Base-by-base conservation (phyloP, 768 basidiomycete species). In the Russula olivacea region DNA sequence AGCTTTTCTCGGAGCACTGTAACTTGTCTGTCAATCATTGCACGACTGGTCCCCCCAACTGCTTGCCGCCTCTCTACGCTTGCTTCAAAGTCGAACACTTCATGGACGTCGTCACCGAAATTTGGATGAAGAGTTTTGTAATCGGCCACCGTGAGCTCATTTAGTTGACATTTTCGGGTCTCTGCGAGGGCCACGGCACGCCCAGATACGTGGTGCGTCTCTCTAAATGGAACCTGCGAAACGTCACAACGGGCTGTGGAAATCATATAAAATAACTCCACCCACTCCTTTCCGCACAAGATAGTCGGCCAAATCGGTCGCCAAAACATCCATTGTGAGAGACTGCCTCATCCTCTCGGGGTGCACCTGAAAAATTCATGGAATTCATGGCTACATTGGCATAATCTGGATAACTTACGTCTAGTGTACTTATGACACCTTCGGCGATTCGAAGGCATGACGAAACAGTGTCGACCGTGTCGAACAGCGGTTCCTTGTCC, bases 291-390 rank as follows among this genome's bases (percentile, higher is more conserved):
- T 98, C 69, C 95, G 89, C 65, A 99, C 97, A 45, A 99, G 89
- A 74, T 99, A 98, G 73, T 99, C 96, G 10, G 97, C 97, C 30
- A 99, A 77, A 71, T 99, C 97, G n/a, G 97, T 99, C 5, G 97
- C 97, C 54, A 99, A 87, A 63, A 98, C 91, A 74, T 99, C 97
- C 89, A 92, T 94, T 10, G 96, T 98, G 69, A 98, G 76, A 0
- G 94, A 92, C 63, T 82, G 79, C 41, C 80, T 81, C 97, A 99
- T 99, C 79, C 87, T 95, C 40, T 92, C 83, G 1, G 82, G 85
- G 72, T 97, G 86, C 50, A 97, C 88, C 93, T 97, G 68, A 12
- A 21, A 21, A 11, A 45, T 25, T 23, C 52, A 40, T 48, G 7
- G 12, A 25, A 15, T 4, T 28, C n/a, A 30, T 38, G 11, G 30